Evolutionary conservation across 2,329 filamentous ascomycete species (phyloP).

Genomic region (Fusarium subtropicale): DNA sequence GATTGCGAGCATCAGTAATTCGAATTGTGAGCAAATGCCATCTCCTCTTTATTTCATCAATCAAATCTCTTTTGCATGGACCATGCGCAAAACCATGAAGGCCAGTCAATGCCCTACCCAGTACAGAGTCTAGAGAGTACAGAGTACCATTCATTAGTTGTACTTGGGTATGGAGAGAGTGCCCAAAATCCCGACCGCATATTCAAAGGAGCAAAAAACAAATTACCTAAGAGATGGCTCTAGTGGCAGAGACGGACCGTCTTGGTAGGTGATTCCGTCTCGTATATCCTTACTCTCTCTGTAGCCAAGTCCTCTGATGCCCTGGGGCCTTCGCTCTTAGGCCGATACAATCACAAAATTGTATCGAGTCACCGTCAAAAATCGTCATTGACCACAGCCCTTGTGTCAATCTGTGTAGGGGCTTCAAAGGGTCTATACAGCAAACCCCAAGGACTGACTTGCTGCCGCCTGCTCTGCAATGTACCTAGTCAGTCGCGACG

Average conservation of each 20-base stretch:
- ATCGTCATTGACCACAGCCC: conserved; percentile 29
- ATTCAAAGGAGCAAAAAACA: not conserved
- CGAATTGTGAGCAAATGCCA: conserved; percentile 19
- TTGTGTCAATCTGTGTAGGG: not conserved
- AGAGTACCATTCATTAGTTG: no score
- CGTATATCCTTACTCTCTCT: not conserved
- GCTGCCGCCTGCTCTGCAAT: not conserved
- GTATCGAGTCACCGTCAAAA: conserved; percentile 23
- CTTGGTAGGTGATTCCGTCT: not conserved
- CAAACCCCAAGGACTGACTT: conserved; percentile 19
- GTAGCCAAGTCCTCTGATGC: not conserved
- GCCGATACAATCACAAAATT: conserved; percentile 27
- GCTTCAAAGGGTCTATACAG: conserved; percentile 30
- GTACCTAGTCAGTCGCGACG: conserved; percentile 5
- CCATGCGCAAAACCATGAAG: not conserved
- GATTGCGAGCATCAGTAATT: conserved; percentile 19
- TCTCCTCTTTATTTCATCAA: not conserved
- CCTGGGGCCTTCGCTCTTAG: not conserved
- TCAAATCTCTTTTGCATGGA: not conserved
- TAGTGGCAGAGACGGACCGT: not conserved
- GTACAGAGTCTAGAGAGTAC: no score
- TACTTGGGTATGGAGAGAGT: not conserved
- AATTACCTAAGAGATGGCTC: not conserved
- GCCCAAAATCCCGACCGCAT: not conserved
- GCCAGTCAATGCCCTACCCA: no score